Conservation (phyloP, 2,329 filamentous ascomycete genomes). For the Lecanicillium sp. region DNA sequence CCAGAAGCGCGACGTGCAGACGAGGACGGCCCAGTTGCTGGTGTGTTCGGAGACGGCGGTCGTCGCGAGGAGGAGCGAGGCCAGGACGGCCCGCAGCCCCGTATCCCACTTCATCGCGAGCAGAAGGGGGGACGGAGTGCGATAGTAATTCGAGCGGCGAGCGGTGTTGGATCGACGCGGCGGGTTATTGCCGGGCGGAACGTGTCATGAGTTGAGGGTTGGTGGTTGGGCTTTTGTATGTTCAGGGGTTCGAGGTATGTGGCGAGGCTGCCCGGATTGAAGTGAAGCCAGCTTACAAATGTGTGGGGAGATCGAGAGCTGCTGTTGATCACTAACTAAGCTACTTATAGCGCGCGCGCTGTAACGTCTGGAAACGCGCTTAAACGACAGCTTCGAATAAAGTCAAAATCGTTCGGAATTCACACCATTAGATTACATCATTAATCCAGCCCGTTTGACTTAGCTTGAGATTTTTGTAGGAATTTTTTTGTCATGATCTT, state of each 20-base stretch:
- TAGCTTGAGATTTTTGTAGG: too few species aligned
- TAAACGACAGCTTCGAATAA: too few species aligned
- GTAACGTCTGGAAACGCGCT: too few species aligned
- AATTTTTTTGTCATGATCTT: too few species aligned
- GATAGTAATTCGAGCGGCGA: background rate
- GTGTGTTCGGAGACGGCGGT: slow-evolving; percentile 68
- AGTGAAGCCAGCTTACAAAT: slow-evolving; percentile 10
- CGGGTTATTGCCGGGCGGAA: too few species aligned
- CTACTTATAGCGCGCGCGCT: too few species aligned
- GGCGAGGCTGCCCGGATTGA: background rate
- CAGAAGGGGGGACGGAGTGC: background rate
- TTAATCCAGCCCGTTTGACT: too few species aligned
- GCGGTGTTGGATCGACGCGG: background rate
- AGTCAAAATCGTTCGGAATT: too few species aligned
- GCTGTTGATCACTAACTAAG: background rate
- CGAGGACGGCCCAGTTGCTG: slow-evolving; percentile 98
- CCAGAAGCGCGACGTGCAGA: slow-evolving; percentile 98
- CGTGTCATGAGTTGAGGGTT: too few species aligned
- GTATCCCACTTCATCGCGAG: slow-evolving; percentile 44
- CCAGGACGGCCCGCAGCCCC: slow-evolving; percentile 43
- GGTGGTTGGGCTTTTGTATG: background rate
- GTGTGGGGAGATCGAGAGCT: slow-evolving; percentile 1
- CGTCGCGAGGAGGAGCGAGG: slow-evolving; percentile 40
- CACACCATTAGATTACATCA: too few species aligned
- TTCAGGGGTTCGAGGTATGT: slow-evolving; percentile 4